Conservation (phyloP, 495 filamentous ascomycete species). For the Trichoderma parareesei region DNA sequence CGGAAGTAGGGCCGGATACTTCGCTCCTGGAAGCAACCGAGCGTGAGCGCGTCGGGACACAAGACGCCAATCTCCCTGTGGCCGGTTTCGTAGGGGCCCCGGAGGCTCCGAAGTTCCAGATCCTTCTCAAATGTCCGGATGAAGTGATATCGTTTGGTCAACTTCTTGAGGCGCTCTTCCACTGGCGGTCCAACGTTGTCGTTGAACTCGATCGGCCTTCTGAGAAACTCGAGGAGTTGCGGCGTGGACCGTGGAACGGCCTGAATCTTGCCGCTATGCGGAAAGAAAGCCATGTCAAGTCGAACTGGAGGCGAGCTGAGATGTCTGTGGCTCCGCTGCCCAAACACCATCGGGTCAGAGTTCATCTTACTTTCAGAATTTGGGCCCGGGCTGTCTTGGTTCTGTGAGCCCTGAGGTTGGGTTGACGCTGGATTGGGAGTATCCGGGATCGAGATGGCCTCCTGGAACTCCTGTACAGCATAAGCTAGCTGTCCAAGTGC, state of each 20-base stretch:
- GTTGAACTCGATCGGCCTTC: neutral
- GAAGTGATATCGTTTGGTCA: neutral
- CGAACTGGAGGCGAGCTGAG: neutral
- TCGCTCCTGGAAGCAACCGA: conserved; percentile 23
- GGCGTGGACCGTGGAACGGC: neutral
- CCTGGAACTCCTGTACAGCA: conserved; percentile 2
- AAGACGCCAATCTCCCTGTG: conserved; percentile 21
- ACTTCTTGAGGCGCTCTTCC: neutral
- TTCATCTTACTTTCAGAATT: neutral
- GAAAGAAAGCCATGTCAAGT: conserved; percentile 4
- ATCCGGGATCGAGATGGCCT: neutral
- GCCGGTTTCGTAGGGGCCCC: neutral
- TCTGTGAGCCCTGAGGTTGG: conserved; percentile 17
- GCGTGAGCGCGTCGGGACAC: conserved; percentile 35
- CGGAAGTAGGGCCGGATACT: conserved; percentile 27
- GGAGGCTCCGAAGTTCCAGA: conserved; percentile 3
- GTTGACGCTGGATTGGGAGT: neutral
- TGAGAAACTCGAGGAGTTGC: neutral
- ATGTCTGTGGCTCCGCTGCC: neutral
- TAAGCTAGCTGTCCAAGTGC: conserved; percentile 2
- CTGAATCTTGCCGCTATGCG: conserved; percentile 1
- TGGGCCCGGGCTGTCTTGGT: neutral
- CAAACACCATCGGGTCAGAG: neutral
- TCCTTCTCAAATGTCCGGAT: conserved; percentile 14
- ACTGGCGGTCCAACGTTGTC: neutral